Conservation (phyloP, 345 rosid species). For the Gossypioides kirkii region DNA sequence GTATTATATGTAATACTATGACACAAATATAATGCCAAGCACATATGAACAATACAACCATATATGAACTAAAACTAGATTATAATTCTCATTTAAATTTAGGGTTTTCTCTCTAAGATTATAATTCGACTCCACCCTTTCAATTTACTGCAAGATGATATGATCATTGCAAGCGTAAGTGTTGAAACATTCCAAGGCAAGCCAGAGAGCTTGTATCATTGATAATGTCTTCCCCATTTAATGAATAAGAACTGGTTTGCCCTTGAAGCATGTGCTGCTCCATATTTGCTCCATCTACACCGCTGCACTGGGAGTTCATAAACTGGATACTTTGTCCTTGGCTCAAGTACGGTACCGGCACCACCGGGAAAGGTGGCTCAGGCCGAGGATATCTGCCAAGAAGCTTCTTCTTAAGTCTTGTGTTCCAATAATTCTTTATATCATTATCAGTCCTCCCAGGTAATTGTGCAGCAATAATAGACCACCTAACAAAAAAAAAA, state of each 20-base stretch:
- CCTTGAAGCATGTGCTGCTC: not conserved
- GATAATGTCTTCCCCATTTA: not conserved
- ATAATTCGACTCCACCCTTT: not conserved
- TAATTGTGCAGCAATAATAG: constrained; percentile 37
- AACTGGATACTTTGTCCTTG: too few species aligned
- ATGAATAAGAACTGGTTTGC: not conserved
- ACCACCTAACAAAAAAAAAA: not conserved
- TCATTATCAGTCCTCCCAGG: constrained; percentile 66
- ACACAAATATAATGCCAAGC: not conserved
- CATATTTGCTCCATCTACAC: not conserved
- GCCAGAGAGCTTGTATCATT: not conserved
- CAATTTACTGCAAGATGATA: not conserved
- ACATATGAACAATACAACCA: not conserved
- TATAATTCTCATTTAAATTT: too few species aligned
- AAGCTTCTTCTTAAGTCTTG: constrained; percentile 47
- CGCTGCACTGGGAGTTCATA: not conserved
- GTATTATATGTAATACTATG: not conserved
- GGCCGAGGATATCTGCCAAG: not conserved
- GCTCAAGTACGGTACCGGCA: not conserved
- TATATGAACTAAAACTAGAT: too few species aligned
- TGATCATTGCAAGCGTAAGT: not conserved
- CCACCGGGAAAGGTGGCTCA: not conserved
- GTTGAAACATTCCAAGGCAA: not conserved
- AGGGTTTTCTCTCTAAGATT: too few species aligned
- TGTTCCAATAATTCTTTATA: constrained; percentile 64